Conservation (phyloP, 768 basidiomycete species). For the Pleurotus ostreatus region DNA sequence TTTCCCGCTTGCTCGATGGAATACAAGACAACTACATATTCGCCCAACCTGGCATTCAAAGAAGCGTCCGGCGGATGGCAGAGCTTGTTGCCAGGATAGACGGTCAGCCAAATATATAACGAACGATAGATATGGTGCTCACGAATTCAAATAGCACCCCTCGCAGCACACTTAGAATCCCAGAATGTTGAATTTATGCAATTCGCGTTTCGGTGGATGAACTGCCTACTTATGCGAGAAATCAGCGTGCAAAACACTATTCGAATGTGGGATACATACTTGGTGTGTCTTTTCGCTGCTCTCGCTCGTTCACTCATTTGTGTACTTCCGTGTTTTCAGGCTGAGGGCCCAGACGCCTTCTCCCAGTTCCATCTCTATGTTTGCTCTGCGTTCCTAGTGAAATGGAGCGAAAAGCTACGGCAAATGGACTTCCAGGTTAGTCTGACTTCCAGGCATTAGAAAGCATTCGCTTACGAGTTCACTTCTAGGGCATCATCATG, state of each 20-base stretch:
- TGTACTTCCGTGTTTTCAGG: constrained; percentile 39
- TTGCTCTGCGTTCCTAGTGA: constrained; percentile 93
- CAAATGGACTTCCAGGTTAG: constrained; percentile 98
- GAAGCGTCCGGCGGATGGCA: constrained; percentile 91
- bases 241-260: constrained; percentile 96
- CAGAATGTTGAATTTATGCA: constrained; percentile 99
- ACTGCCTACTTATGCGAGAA: constrained; percentile 96
- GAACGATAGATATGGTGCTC: not conserved
- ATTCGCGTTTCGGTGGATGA: constrained; percentile 99
- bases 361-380: constrained; percentile 99
- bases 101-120: constrained; percentile 32
- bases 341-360: constrained; percentile 96
- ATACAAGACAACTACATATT: constrained; percentile 99
- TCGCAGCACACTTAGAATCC: constrained; percentile 80
- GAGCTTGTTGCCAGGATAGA: constrained; percentile 90
- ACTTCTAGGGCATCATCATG: constrained; percentile 90
- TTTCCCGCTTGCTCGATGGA: constrained; percentile 90
- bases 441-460: not conserved
- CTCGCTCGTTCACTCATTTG: not conserved
- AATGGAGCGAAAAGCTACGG: constrained; percentile 89
- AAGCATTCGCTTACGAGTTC: no score
- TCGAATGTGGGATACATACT: constrained; percentile 99
- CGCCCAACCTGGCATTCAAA: constrained; percentile 93
- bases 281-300: constrained; percentile 52
- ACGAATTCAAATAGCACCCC: constrained; percentile 52